Evolutionary conservation across 345 rosid genomes (phyloP).

Genomic region (Eucalyptus marginata): DNA sequence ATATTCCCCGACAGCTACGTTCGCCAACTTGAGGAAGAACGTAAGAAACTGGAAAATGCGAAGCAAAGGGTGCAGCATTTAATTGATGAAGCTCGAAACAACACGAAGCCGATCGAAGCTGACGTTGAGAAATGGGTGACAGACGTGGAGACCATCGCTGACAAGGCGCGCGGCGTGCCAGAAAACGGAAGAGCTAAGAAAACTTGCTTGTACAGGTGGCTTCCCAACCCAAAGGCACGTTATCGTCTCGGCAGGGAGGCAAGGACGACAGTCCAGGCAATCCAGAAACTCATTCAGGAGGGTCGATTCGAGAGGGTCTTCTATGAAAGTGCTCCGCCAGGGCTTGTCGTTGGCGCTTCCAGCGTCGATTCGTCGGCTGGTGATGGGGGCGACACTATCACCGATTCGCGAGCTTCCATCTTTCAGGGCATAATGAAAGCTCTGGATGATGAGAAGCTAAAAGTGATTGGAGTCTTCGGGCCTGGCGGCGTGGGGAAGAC

Average conservation of each 20-base stretch:
- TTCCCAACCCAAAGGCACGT: not conserved
- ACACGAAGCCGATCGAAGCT: accelerated
- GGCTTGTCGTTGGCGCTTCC: accelerated
- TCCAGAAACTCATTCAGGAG: accelerated
- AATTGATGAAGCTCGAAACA: accelerated
- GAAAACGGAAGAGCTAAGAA: not conserved
- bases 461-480: not conserved
- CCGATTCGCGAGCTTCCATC: not conserved
- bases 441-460: not conserved
- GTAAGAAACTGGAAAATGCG: accelerated
- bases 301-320: too few relatives aligned
- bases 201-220: not conserved
- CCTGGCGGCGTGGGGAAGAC: not conserved
- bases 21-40: accelerated
- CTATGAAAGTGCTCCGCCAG: accelerated
- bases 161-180: accelerated
- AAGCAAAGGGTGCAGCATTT: not conserved
- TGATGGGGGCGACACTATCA: not conserved
- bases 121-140: accelerated
- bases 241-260: accelerated
- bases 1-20: too few relatives aligned
- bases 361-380: accelerated
- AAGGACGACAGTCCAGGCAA: accelerated
- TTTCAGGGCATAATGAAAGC: not conserved
- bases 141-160: accelerated